A percentile compares a stretch with the other conserved stretches of the same genome.
phyloP scores from a whole-genome alignment of 257 asterid species.

The Solanum ossicruentum region DNA sequence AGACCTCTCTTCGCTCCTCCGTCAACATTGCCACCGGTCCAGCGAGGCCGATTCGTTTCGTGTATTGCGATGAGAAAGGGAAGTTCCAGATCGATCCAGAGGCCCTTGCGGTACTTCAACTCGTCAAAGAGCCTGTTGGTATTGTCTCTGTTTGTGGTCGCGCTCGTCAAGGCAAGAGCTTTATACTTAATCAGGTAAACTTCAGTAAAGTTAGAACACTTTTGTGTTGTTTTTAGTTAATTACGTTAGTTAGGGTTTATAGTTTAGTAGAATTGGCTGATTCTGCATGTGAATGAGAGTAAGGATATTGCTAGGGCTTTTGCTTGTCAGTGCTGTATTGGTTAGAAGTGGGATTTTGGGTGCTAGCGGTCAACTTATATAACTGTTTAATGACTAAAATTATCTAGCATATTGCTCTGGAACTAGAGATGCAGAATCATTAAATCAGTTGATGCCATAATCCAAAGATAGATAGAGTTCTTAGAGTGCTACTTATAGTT shows the following conservation, averaged over 20 bases:
- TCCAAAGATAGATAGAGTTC: background rate
- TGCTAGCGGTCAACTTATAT: background rate
- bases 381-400: background rate
- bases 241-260: background rate
- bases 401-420: background rate
- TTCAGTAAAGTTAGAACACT: background rate
- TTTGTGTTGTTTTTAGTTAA: background rate
- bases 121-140: conserved; percentile 89
- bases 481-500: background rate
- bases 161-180: conserved; percentile 98
- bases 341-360: background rate
- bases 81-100: conserved; percentile 93
- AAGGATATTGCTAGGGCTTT: background rate
- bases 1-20: conserved; percentile 18
- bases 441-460: background rate
- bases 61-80: conserved; percentile 76
- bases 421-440: background rate
- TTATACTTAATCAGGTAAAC: conserved; percentile 68
- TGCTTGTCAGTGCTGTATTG: background rate
- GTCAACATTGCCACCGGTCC: conserved; percentile 53
- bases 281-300: background rate
- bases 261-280: background rate
- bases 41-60: conserved; percentile 88
- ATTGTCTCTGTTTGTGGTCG: conserved; percentile 99
- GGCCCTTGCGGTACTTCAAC: conserved; percentile 88